Base-by-base conservation (phyloP, 306 rosid species). In the Dalbergia cochinchinensis region DNA sequence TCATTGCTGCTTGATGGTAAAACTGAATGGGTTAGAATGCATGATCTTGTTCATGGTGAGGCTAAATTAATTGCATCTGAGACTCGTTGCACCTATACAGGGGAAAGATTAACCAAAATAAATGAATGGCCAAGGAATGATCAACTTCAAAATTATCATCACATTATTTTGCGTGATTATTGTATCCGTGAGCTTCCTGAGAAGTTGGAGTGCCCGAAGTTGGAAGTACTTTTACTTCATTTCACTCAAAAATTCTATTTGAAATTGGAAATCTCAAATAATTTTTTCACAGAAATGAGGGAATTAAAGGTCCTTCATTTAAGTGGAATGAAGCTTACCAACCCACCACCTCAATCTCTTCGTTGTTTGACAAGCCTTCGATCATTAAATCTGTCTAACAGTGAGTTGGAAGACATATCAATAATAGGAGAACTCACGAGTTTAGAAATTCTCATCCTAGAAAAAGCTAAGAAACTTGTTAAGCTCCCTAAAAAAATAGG, bases 361-460 rank as follows among this genome's bases (percentile, higher is more conserved):
- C 0, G 3, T 3, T 11, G n/a, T 35, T 59, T 74, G 70, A 12
- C 11, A 35, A 58, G 58, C 10, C 65, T 81, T 0, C 15, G 11
- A 34, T 19, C 80, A 59, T 74, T 81, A 34, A 13, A 4, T 13
- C 42, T 68, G 2, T 3, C 3, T 9, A 13, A n/a, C 18, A 73
- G 69, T 63, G 11, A 14, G 18, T 66, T 81, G 8, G 48, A 19
- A 7, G 70, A 74, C 51, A 59, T 66, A 67, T 1, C 64, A 11
- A 15, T 35, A 3, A 20, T 74, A 33, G 84, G n/a, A 3, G 9
- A 66, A 20, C 47, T 81, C 8, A 57, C 3, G 6, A 58, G 58
- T 9, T 45, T 81, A 26, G 57, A 67, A n/a, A 48, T 81, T 58
- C 80, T 81, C 18, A 48, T 31, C 48, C 45, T 81, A 13, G 11